These are phyloP conservation scores for Chaetomiaceae sp. DNA, from an alignment of 2,329 filamentous ascomycete species.

Conservation along the genomic window DNA sequence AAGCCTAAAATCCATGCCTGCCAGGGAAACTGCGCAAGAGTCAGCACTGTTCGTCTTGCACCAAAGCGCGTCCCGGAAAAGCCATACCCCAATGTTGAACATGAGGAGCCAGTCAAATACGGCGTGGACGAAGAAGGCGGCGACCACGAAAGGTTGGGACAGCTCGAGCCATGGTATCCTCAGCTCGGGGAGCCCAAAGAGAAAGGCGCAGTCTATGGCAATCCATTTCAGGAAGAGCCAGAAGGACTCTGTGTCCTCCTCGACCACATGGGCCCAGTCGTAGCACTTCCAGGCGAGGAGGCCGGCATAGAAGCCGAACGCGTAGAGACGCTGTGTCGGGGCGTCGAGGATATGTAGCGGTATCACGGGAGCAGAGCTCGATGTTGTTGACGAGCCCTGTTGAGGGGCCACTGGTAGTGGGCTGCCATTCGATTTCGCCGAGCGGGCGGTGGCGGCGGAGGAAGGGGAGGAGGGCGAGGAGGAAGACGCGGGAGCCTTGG, in stretches of 20 bases:
- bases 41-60: conserved; percentile 1
- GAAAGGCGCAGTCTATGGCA: conserved; percentile 74
- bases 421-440: background rate
- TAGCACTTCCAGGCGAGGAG: conserved; percentile 80
- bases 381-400: conserved; percentile 26
- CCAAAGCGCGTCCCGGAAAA: background rate
- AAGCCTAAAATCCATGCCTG: conserved; percentile 66
- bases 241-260: conserved; percentile 81
- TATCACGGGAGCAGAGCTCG: conserved; percentile 58
- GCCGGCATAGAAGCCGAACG: conserved; percentile 68
- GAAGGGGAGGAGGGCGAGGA: background rate
- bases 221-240: conserved; percentile 93
- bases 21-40: conserved; percentile 55
- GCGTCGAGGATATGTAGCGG: conserved; percentile 78
- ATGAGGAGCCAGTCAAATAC: conserved; percentile 78
- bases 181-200: conserved; percentile 80
- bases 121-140: conserved; percentile 65
- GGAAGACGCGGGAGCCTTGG: conserved; percentile 13
- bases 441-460: background rate
- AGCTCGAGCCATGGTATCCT: conserved; percentile 96
- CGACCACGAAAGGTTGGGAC: conserved; percentile 65
- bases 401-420: conserved; percentile 44
- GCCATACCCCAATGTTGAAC: conserved; percentile 74
- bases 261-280: conserved; percentile 72
- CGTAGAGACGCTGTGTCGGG: conserved; percentile 84